Evolutionary conservation across 164 flowering plant genomes (phyloP).

Genomic region (Pachysandra terminalis): DNA sequence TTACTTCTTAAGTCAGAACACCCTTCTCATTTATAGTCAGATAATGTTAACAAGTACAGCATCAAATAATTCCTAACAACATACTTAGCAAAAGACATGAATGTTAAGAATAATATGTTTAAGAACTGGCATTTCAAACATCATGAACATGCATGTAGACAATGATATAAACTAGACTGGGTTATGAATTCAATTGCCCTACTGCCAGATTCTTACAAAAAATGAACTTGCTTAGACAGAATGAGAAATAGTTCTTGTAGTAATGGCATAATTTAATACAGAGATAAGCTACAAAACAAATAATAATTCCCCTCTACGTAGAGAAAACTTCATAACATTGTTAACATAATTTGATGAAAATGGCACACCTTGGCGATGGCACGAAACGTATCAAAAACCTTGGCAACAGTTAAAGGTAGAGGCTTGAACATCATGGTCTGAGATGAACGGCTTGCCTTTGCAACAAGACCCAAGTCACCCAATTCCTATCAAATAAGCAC

Average conservation of each 20-base stretch:
- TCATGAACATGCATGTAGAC: background rate
- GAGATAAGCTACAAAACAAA: background rate
- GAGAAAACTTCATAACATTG: background rate
- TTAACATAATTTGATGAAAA: background rate
- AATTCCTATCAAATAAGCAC: slow-evolving; percentile 36
- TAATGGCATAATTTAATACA: background rate
- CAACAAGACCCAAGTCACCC: slow-evolving; percentile 97
- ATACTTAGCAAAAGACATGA: too few species aligned
- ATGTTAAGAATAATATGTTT: too few species aligned
- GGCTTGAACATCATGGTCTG: slow-evolving; percentile 81
- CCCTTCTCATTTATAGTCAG: too few species aligned
- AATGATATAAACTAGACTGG: background rate
- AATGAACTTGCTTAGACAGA: background rate
- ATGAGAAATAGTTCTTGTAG: background rate
- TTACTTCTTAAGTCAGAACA: too few species aligned
- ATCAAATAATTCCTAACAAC: too few species aligned
- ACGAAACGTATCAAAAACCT: slow-evolving; percentile 82
- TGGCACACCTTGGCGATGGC: slow-evolving; percentile 73
- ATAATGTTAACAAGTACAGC: too few species aligned
- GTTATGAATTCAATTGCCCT: background rate
- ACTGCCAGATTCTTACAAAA: background rate
- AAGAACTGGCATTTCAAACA: background rate
- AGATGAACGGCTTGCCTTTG: slow-evolving; percentile 84
- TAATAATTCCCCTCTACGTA: background rate
- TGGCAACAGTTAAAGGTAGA: slow-evolving; percentile 62